A percentile compares a stretch with the other conserved stretches of the same genome.
Conservation (phyloP, 495 filamentous ascomycete genomes). For the Achaetomiella virescens region DNA sequence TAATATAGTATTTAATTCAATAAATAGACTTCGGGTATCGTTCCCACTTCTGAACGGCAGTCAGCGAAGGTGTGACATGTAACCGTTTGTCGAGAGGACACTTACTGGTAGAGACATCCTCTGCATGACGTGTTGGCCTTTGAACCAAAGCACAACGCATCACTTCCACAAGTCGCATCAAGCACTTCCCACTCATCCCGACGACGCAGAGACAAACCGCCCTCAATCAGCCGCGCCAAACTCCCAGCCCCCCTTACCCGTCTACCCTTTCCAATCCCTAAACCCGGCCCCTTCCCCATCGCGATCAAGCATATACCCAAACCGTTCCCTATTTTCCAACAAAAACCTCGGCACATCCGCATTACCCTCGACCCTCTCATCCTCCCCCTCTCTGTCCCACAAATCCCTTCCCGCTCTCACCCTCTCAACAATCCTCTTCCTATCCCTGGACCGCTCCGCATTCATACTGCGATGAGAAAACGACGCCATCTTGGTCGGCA, state of each 20-base stretch:
- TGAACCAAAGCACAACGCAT: no score
- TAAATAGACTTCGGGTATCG: no score
- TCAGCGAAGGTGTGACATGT: no score
- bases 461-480: constrained; percentile 48
- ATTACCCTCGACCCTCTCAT: constrained; percentile 39
- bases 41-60: no score
- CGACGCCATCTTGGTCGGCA: constrained; percentile 46
- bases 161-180: no score
- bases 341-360: constrained; percentile 41
- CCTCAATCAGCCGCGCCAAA: neutral
- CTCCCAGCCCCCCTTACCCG: neutral
- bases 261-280: constrained; percentile 26
- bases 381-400: constrained; percentile 42
- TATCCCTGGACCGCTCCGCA: constrained; percentile 35
- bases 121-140: no score
- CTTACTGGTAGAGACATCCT: no score
- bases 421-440: constrained; percentile 36
- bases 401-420: constrained; percentile 46
- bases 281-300: constrained; percentile 38
- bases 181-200: no score
- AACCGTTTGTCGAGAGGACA: no score
- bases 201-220: no score
- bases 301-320: constrained; percentile 34
- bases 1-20: no score
- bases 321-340: constrained; percentile 27